Evolutionary conservation across 495 filamentous ascomycete species (phyloP), one percentile per base, ranked within the genome.

Genomic region (Peziza echinospora): DNA sequence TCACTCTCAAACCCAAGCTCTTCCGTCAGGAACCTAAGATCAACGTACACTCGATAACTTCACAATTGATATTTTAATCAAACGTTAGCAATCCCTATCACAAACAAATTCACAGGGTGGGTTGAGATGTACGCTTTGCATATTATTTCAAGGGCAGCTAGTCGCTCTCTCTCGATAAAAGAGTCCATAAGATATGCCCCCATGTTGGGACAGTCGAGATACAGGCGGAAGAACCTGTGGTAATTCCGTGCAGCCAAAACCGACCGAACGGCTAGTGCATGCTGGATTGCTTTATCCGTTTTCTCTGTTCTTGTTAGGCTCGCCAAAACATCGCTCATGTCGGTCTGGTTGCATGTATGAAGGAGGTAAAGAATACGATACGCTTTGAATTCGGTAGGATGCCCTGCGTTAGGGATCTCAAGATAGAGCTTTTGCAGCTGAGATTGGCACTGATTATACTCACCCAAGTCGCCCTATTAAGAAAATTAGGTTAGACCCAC

Each of bases 391-490:
- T 99, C 89, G 60, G 78, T 78, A 47, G 85, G 74, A 66, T 92
- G 82, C 49, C 91, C 91, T 59, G 81, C 82, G 44, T 48, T 53
- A 51, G 93, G 67, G 51, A 81, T 77, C 64, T 81, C 73, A 61
- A 71, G 70, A 62, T 99, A 94, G 54, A 99, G 69, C 47, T 78
- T 82, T 58, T 82, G 80, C 58, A 99, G 73, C 67, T 96, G 89
- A 50, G 89, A 93, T 69, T 96, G 91, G 63, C 89, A 99, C 73
- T 99, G 89, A 70, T 99, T 99, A 84, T 96, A 99, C 89, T 99
- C 89, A 99, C 89, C 87, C 67, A 94, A 72, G 71, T 99, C 89
- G 62, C 80, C 85, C 73, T 60, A 45, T 45, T 40, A 40, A 17
- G 34, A 21, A 46, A 25, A 21, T 48, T 39, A 26, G 47, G 45